Evolutionary conservation across 140 eudicot species (phyloP).

Genomic region (Anethum foeniculum): DNA sequence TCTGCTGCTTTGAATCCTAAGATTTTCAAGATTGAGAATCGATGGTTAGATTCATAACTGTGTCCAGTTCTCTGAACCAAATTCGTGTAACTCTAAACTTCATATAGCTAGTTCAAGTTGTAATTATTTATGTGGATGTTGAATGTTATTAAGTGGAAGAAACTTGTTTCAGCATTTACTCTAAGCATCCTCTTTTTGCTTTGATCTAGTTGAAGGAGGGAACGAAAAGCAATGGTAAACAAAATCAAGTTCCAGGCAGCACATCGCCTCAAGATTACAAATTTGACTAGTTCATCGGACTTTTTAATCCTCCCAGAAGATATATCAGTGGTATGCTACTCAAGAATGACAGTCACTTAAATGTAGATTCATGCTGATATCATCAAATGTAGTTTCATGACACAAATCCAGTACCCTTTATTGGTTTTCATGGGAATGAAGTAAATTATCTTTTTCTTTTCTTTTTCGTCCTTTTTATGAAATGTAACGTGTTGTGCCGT

Average conservation of each 20-base stretch:
- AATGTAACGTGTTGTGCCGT: neutral
- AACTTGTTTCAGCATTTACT: neutral
- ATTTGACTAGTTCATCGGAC: constrained; percentile 28
- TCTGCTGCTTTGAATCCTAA: neutral
- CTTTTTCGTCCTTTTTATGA: neutral
- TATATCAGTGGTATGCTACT: constrained; percentile 11
- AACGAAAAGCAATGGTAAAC: constrained; percentile 27
- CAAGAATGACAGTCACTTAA: neutral
- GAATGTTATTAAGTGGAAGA: neutral
- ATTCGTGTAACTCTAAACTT: neutral
- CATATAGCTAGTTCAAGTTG: neutral
- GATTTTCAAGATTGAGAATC: neutral
- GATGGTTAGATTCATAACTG: neutral
- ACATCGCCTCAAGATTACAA: constrained; percentile 36
- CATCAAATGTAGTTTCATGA: neutral
- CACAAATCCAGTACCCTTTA: constrained; percentile 5
- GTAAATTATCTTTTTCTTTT: neutral
- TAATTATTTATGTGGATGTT: neutral
- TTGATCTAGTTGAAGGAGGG: constrained; percentile 51
- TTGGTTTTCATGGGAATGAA: constrained; percentile 1
- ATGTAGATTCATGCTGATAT: constrained; percentile 3
- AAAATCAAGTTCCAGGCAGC: constrained; percentile 30
- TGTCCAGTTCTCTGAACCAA: neutral
- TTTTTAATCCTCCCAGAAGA: constrained; percentile 2
- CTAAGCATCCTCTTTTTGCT: constrained; percentile 6